Evolutionary conservation across 1,284 basidiomycete species (phyloP).

Genomic region (Moesziomyces sp.): DNA sequence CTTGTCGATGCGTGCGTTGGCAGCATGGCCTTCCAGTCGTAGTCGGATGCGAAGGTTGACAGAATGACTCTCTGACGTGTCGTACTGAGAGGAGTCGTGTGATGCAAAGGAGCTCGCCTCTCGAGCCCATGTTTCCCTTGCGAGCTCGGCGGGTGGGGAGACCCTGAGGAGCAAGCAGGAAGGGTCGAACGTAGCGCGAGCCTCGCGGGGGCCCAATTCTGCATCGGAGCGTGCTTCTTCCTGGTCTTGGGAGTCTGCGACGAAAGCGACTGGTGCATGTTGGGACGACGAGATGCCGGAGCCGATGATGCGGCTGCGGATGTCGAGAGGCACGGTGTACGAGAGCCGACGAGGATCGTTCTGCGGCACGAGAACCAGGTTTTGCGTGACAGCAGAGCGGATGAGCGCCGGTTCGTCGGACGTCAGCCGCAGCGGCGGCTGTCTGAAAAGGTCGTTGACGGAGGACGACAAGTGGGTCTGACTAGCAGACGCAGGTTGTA

Average conservation of each 20-base stretch:
- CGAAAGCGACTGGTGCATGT: conserved; percentile 23
- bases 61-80: conserved; percentile 13
- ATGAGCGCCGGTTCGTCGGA: conserved; percentile 14
- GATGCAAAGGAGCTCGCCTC: conserved; percentile 17
- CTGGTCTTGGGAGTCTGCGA: conserved; percentile 6
- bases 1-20: neutral
- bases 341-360: conserved; percentile 4
- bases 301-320: conserved; percentile 15
- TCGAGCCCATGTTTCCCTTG: conserved; percentile 22
- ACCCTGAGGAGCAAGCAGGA: conserved; percentile 36
- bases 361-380: conserved; percentile 29
- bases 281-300: conserved; percentile 1
- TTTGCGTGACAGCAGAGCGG: conserved; percentile 6
- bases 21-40: conserved; percentile 19
- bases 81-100: conserved; percentile 12
- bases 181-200: conserved; percentile 18
- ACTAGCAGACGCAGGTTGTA: conserved; percentile 10
- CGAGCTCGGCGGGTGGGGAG: conserved; percentile 29
- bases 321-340: conserved; percentile 20
- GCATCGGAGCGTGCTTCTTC: neutral
- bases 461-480: neutral
- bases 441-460: neutral
- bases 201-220: neutral
- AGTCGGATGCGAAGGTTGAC: conserved; percentile 33
- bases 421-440: conserved; percentile 6